Evolutionary conservation across 306 rosid genomes (phyloP), one percentile per base, ranked within the genome.

Genomic region (Prinsepia uniflora): DNA sequence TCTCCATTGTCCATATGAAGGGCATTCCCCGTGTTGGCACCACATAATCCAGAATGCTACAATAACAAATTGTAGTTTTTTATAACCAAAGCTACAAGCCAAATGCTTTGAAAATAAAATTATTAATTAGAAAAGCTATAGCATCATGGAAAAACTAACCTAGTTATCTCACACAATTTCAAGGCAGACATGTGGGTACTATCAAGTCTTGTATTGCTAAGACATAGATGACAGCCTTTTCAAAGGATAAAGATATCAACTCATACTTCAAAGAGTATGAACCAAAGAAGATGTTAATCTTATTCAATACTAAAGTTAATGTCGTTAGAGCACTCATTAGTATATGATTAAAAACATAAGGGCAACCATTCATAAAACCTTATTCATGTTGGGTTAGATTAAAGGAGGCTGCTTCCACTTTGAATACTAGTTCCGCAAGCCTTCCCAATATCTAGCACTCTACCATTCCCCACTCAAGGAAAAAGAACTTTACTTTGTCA

Each of bases 151-250:
- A 67, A 34, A 61, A 68, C 43, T 53, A 50, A 67, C 20, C 47
- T 30, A 30, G 36, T 3, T 71, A 86, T 91, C 95, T 88, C 89
- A 34, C 91, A 88, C 84, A 88, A 88, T 80, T 86, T 86, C 8
- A 75, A 73, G 47, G 84, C 84, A 12, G 91, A 88, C 95, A 86
- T 88, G 85, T 82, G 91, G 64, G 84, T 79, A 70, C 91, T 89
- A 49, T 77, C 71, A 72, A 77, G 81, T 77, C 85, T 81, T 19
- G 85, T 81, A 77, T 73, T 77, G 73, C 81, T 81, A 65, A 81
- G 67, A 49, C 77, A 79, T 49, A 81, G 76, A 73, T 57, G 50
- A 17, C 85, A 81, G 68, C 76, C 81, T 77, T 54, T 61, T 53
- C 36, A 39, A 70, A 75, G 24, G 20, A 67, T 52, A 80, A 49